These are phyloP conservation scores for Escovopsis sp. DNA, from an alignment of 2,329 filamentous ascomycete genomes.

Conservation along the genomic window DNA sequence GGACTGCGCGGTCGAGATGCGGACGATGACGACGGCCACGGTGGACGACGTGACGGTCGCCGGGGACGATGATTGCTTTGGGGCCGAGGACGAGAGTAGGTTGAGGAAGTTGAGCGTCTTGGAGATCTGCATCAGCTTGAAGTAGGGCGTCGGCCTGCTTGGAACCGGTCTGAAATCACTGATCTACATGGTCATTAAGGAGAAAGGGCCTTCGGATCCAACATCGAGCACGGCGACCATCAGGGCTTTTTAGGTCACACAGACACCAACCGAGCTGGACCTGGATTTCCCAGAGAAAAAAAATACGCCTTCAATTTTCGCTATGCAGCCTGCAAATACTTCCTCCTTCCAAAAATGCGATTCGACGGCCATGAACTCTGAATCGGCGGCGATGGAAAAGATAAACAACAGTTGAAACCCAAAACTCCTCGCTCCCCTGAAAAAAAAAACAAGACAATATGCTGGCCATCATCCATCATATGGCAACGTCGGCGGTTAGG, in stretches of 20 bases:
- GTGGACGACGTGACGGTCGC: slow-evolving; percentile 49
- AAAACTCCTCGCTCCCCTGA: slow-evolving; percentile 6
- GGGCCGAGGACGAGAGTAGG: slow-evolving; percentile 22
- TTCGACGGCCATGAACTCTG: not conserved
- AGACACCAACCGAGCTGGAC: no score
- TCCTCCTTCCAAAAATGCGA: not conserved
- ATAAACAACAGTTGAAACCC: not conserved
- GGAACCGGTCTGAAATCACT: not conserved
- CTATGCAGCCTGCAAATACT: no score
- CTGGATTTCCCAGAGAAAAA: no score
- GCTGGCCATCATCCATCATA: no score
- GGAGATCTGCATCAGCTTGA: slow-evolving; percentile 32
- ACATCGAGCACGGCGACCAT: no score
- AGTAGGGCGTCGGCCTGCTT: slow-evolving; percentile 17
- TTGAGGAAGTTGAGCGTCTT: slow-evolving; percentile 36
- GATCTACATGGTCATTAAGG: not conserved
- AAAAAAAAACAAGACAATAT: not conserved
- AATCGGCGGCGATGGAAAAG: not conserved
- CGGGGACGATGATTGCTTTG: slow-evolving; percentile 16
- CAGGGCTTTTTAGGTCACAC: not conserved
- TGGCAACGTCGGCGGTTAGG: not conserved
- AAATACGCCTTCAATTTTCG: no score
- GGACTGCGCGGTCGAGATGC: slow-evolving; percentile 42
- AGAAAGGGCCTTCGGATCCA: not conserved
- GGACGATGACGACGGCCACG: slow-evolving; percentile 48